Evolutionary conservation across 2,329 filamentous ascomycete genomes (phyloP).

Genomic region (Didymella lethalis): DNA sequence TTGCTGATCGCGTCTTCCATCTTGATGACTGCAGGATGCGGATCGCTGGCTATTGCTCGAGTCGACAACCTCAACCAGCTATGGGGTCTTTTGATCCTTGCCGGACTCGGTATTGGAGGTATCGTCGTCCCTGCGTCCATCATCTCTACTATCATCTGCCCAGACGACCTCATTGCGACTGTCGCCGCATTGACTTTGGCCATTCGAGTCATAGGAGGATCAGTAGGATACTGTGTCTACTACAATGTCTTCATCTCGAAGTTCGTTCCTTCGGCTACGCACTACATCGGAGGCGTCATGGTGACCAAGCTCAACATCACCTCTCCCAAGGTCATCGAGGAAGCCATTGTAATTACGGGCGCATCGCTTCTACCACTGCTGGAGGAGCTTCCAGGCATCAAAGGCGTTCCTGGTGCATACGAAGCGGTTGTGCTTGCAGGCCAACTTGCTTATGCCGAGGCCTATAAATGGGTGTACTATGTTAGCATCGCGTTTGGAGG

Average conservation of each 20-base stretch:
- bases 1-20: constrained; percentile 66
- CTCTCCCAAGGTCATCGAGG: constrained; percentile 60
- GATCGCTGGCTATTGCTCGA: constrained; percentile 60
- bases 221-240: constrained; percentile 66
- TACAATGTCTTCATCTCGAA: constrained; percentile 49
- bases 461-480: constrained; percentile 69
- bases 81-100: constrained; percentile 66
- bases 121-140: constrained; percentile 73
- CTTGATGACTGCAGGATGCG: constrained; percentile 73
- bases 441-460: constrained; percentile 64
- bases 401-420: constrained; percentile 54
- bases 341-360: constrained; percentile 54
- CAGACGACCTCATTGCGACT: constrained; percentile 73
- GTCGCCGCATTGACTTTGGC: constrained; percentile 71
- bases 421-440: constrained; percentile 61
- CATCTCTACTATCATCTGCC: constrained; percentile 73
- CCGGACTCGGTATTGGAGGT: constrained; percentile 70
- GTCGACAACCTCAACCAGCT: constrained; percentile 63
- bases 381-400: constrained; percentile 54
- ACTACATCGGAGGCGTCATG: constrained; percentile 48
- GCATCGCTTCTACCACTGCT: constrained; percentile 56
- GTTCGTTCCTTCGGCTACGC: constrained; percentile 34
- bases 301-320: constrained; percentile 61
- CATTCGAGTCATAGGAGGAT: constrained; percentile 72
- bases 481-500: constrained; percentile 68